These are phyloP conservation scores for Colletotrichum eremochloae DNA, from an alignment of 2,329 filamentous ascomycete species.

Conservation along the genomic window DNA sequence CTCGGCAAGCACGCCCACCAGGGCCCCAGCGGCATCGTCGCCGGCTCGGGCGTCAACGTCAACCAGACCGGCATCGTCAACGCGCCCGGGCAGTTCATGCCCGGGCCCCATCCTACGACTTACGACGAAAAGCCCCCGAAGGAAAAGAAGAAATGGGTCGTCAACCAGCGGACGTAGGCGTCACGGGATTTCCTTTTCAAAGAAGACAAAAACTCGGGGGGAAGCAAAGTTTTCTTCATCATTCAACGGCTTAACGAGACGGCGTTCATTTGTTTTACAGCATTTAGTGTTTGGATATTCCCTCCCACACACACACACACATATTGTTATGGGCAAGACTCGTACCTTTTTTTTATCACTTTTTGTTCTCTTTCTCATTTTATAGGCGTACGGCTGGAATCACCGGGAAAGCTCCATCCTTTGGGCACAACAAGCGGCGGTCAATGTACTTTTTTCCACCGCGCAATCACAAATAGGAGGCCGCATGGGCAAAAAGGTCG, in stretches of 20 bases:
- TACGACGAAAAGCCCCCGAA: slow-evolving; percentile 55
- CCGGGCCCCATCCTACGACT: slow-evolving; percentile 45
- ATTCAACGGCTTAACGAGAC: slow-evolving; percentile 38
- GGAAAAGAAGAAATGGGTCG: slow-evolving; percentile 63
- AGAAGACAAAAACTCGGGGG: neutral
- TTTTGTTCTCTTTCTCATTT: neutral
- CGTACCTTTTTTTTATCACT: neutral
- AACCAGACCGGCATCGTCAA: slow-evolving; percentile 45
- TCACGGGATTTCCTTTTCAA: neutral
- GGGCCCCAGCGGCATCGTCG: slow-evolving; percentile 51
- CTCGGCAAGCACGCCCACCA: slow-evolving; percentile 57
- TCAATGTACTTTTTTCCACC: neutral
- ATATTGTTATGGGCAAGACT: slow-evolving; percentile 22
- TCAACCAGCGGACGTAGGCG: slow-evolving; percentile 57
- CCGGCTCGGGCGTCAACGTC: slow-evolving; percentile 49
- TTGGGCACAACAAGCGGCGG: neutral
- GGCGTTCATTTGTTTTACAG: slow-evolving; percentile 36
- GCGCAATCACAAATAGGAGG: neutral
- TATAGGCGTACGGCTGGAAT: slow-evolving; percentile 36
- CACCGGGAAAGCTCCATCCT: neutral
- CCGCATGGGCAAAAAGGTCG: neutral
- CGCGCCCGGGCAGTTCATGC: slow-evolving; percentile 52
- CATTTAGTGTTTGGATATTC: slow-evolving; percentile 38
- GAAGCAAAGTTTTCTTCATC: slow-evolving; percentile 8
- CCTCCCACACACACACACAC: slow-evolving; percentile 14